phyloP scores from a whole-genome alignment of 768 basidiomycete species.

The Imleria badia region DNA sequence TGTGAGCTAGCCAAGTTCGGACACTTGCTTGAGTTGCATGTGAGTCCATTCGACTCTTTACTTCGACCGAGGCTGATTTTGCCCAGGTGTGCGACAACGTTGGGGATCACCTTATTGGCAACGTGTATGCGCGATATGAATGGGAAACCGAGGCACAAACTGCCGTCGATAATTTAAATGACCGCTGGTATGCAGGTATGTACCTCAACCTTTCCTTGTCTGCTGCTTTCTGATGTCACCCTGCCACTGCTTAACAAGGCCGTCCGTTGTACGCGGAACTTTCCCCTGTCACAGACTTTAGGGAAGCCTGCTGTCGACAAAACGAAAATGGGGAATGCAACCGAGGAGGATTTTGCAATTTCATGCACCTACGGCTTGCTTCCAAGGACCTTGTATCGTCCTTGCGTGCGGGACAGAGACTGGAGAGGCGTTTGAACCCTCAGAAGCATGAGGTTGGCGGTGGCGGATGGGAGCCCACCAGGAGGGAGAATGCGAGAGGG shows the following conservation, averaged over 20 bases:
- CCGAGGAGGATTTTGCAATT: slow-evolving; percentile 97
- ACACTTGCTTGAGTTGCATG: slow-evolving; percentile 93
- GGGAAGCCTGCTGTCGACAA: slow-evolving; percentile 97
- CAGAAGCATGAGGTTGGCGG: slow-evolving; percentile 59
- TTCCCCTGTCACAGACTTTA: slow-evolving; percentile 97
- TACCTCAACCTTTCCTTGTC: background rate
- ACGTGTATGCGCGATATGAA: slow-evolving; percentile 97
- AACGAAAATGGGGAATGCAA: slow-evolving; percentile 99
- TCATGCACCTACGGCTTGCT: slow-evolving; percentile 93
- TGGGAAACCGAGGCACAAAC: slow-evolving; percentile 97
- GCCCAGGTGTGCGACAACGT: slow-evolving; percentile 94
- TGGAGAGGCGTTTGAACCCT: slow-evolving; percentile 79
- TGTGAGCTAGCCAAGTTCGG: slow-evolving; percentile 95
- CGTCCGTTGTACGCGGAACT: slow-evolving; percentile 96
- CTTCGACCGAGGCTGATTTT: background rate
- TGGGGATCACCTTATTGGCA: slow-evolving; percentile 97
- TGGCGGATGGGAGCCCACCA: slow-evolving; percentile 84
- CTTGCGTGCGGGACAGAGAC: slow-evolving; percentile 76
- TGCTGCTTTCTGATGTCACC: slow-evolving; percentile 4
- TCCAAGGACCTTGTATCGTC: slow-evolving; percentile 80
- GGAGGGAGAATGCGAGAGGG: slow-evolving; percentile 60
- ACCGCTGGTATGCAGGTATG: slow-evolving; percentile 97
- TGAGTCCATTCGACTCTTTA: slow-evolving; percentile 36
- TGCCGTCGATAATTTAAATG: slow-evolving; percentile 90
- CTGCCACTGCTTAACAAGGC: slow-evolving; percentile 45